Base-by-base conservation (phyloP, 2,329 filamentous ascomycete species). In the Epicoccum nigrum region DNA sequence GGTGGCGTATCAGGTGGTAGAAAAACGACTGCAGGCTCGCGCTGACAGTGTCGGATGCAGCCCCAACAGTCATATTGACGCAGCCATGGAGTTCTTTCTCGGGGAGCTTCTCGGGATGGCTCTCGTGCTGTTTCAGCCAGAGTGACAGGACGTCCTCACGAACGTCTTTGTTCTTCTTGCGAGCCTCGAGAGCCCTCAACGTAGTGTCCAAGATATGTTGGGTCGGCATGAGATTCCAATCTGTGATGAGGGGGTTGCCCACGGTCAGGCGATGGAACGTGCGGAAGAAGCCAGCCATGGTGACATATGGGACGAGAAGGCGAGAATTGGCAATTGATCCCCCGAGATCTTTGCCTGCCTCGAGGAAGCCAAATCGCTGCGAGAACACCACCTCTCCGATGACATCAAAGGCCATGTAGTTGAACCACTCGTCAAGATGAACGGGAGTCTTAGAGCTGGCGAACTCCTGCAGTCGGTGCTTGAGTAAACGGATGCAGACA, bases 171-270 rank as follows among this genome's bases (percentile, higher is more conserved):
- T 74, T 76, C n/a, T 62, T 52, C 33, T 72, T 68, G 1, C 73
- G 63, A 1, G 52, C 51, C 6, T 70, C 58, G 8, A 76, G 60
- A 12, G 71, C 72, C 0, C 58, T 56, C 11, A 69, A 46, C 11
- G 63, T 66, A 0, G 72, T 76, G 30, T 76, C 69, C 38, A 76
- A 72, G n/a, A 75, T 67, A 44, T 77, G 72, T 7, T 68, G 68
- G 3, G 64, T 63, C 1, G 74, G 73, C 34, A 69, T 64, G 2
- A 76, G 58, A 3, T 69, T 65, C 2, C 75, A 50, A 11, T 65
- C 66, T 17, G 65, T 72, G 25, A 76, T 64, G 7, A 76, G 54
- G 0, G 73, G 73, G 12, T 41, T 47, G 8, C 45, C 45, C 2
- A 35, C 31, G 1, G 45, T 47, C 4, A 35, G 17, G 16, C 37